Evolutionary conservation across 495 filamentous ascomycete species (phyloP), one percentile per base, ranked within the genome.

Genomic region (Podospora bellae-mahoneyi): DNA sequence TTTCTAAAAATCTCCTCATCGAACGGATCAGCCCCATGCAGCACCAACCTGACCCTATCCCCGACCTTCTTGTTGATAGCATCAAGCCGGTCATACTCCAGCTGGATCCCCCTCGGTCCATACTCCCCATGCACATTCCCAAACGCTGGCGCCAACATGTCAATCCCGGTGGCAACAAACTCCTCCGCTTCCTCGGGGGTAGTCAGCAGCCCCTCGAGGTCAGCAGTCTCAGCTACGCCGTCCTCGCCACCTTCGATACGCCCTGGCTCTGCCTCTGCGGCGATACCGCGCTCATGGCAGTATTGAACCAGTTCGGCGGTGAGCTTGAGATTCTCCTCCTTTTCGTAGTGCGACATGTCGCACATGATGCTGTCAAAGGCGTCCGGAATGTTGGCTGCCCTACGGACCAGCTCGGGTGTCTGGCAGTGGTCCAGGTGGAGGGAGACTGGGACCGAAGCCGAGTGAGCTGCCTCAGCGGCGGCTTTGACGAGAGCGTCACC

Each of bases 41-140:
- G 80, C 16, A 92, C 92, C 60, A 95, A 73, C 66, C 84, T 75
- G 20, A 93, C 90, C 62, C 81, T 74, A 57, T 84, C 82, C 32
- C 88, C 87, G 2, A 91, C 88, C 23, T 80, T 79, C 67, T 86
- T 77, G 66, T 87, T 84, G 74, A 95, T 91, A 13, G 76, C 77
- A 69, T 85, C 74, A 62, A 95, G 78, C 30, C 90, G 81, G 32
- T 90, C 88, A 78, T 90, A 93, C 76, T 93, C 90, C 55, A 92
- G 74, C 80, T 85, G 85, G 28, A 92, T 90, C 0, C 91, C 91
- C 13, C 89, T 77, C 0, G 88, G 86, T 0, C 91, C 91, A 78
- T 94, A 96, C 71, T 89, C 87, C 5, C 92, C 92, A 80, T 94
- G 91, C 53, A 96, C 90, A 75, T 94, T 94, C 3, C 91, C 92